A percentile compares a stretch with the other conserved stretches of the same genome.
These are phyloP conservation scores for Entoloma clypeatum DNA, from an alignment of 1,284 basidiomycete species.

Conservation along the genomic window DNA sequence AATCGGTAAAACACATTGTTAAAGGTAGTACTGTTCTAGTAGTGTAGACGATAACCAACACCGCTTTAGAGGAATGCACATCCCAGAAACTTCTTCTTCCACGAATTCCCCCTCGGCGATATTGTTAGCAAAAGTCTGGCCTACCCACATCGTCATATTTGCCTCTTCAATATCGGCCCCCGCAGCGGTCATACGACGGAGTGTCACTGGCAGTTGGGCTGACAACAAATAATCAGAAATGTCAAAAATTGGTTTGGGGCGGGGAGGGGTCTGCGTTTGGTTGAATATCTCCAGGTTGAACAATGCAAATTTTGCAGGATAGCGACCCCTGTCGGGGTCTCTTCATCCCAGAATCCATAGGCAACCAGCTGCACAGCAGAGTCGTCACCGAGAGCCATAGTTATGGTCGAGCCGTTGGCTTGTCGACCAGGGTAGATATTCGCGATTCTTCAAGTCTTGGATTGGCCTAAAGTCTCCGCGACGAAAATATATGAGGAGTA, in stretches of 20 bases:
- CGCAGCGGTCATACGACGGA: constrained; percentile 40
- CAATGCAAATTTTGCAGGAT: constrained; percentile 42
- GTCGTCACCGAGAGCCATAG: constrained; percentile 42
- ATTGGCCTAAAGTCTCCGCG: constrained; percentile 42
- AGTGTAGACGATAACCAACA: constrained; percentile 30
- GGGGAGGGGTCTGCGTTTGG: constrained; percentile 34
- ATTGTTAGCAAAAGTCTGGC: constrained; percentile 43
- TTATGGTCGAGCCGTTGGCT: constrained; percentile 46
- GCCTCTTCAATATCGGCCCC: constrained; percentile 42
- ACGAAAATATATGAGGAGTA: constrained; percentile 48
- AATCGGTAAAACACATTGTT: not conserved
- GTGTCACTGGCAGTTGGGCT: constrained; percentile 25
- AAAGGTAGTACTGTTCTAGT: not conserved
- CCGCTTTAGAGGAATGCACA: constrained; percentile 43
- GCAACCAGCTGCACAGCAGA: constrained; percentile 45
- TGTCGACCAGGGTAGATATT: constrained; percentile 50
- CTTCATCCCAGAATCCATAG: constrained; percentile 46
- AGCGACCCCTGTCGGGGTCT: constrained; percentile 22
- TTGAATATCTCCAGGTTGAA: constrained; percentile 49
- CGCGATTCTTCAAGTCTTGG: constrained; percentile 37
- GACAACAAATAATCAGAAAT: constrained; percentile 37
- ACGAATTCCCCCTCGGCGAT: constrained; percentile 32
- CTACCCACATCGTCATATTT: constrained; percentile 45
- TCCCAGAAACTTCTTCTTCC: constrained; percentile 34
- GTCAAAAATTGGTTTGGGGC: constrained; percentile 40